Conservation (phyloP, 2,329 filamentous ascomycete genomes). For the Fusarium keratoplasticum region DNA sequence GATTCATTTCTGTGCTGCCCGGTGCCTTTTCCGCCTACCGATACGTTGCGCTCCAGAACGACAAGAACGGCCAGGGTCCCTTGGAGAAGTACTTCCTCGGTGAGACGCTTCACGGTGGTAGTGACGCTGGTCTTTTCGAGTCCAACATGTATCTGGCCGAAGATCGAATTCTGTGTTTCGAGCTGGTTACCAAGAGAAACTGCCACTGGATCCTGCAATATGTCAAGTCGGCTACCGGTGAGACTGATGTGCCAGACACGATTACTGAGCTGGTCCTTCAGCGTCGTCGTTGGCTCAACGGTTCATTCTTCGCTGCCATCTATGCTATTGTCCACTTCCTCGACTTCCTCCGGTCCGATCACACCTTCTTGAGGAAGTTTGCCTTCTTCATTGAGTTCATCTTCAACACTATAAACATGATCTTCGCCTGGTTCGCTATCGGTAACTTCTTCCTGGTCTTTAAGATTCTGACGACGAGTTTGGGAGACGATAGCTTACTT, state of each 20-base stretch:
- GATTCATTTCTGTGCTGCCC: conserved; percentile 95
- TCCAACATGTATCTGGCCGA: conserved; percentile 99
- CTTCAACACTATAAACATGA: conserved; percentile 96
- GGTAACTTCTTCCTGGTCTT: conserved; percentile 99
- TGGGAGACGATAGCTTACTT: conserved; percentile 76
- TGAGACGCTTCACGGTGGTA: conserved; percentile 93
- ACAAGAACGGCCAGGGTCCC: conserved; percentile 92
- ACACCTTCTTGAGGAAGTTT: conserved; percentile 86
- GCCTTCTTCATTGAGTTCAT: conserved; percentile 93
- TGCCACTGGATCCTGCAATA: conserved; percentile 98
- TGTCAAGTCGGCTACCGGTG: conserved; percentile 95
- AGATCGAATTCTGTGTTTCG: conserved; percentile 98
- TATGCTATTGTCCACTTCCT: conserved; percentile 96
- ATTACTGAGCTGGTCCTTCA: conserved; percentile 97
- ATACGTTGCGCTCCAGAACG: conserved; percentile 93
- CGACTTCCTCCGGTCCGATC: conserved; percentile 93
- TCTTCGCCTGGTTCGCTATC: conserved; percentile 98
- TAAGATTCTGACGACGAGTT: conserved; percentile 90
- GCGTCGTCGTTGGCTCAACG: conserved; percentile 96
- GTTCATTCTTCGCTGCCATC: conserved; percentile 96
- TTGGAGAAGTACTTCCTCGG: conserved; percentile 97
- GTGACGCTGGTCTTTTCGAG: conserved; percentile 94
- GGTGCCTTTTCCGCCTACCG: conserved; percentile 99
- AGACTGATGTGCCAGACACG: conserved; percentile 95
- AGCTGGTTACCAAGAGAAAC: conserved; percentile 96